Evolutionary conservation across 192 early-diverging fungal genomes (phyloP).

Genomic region (Gryganskiella cystojenkinii): DNA sequence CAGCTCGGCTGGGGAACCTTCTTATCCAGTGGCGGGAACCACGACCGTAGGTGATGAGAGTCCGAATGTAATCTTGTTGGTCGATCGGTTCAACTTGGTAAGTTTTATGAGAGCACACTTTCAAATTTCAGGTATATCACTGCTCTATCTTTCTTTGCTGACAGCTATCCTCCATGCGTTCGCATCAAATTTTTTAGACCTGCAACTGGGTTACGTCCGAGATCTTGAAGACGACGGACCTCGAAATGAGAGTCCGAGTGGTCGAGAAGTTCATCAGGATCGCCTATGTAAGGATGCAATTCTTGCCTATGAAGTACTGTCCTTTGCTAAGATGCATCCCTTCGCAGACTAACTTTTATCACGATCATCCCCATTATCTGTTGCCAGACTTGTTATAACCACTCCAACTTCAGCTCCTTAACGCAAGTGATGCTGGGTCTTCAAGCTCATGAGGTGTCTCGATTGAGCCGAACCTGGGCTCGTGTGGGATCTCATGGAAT

Average conservation of each 20-base stretch:
- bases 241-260: slow-evolving; percentile 60
- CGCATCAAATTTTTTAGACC: slow-evolving; percentile 14
- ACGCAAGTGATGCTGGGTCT: slow-evolving; percentile 70
- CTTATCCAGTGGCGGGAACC: not conserved
- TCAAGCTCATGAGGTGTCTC: slow-evolving; percentile 63
- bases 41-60: slow-evolving; percentile 4
- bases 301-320: too few relatives aligned
- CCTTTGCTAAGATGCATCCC: too few relatives aligned
- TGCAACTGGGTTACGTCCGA: slow-evolving; percentile 71
- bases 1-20: too few relatives aligned
- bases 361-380: too few relatives aligned
- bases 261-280: slow-evolving; percentile 74
- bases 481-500: slow-evolving; percentile 54
- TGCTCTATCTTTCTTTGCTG: not conserved
- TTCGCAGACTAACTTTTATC: too few relatives aligned
- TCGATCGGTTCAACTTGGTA: slow-evolving; percentile 50
- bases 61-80: slow-evolving; percentile 29
- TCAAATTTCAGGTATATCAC: not conserved
- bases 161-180: not conserved
- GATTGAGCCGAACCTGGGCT: slow-evolving; percentile 67
- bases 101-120: not conserved
- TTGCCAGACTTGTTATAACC: slow-evolving; percentile 62
- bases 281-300: slow-evolving; percentile 54
- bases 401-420: slow-evolving; percentile 69
- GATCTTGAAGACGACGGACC: slow-evolving; percentile 55